Base-by-base conservation (phyloP, 805 yeast species). In the Yarrowia phangngaensis region DNA sequence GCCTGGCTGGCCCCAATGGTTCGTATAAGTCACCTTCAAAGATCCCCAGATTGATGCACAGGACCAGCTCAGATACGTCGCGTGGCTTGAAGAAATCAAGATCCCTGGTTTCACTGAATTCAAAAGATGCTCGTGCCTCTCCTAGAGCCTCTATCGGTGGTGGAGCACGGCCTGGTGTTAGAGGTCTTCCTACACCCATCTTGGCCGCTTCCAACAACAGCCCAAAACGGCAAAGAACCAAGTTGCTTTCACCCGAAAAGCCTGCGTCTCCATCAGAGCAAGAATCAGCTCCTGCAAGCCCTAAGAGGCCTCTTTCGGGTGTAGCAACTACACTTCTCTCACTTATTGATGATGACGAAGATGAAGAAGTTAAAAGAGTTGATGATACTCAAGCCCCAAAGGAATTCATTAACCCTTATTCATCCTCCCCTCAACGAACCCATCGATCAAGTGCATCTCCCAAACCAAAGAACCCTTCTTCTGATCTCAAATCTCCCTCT, bases 381-480 rank as follows among this genome's bases (percentile, higher is more conserved):
- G 12, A 1, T 13, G 35, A 19, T 8, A 2, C 26, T 8, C 6
- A n/a, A 2, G n/a, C 35, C 4, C 6, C 28, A 15, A 41, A 29
- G 35, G 35, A 30, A 26, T 32, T 45, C 8, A 11, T 45, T 13
- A 45, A 45, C 26, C 50, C 50, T 9, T 45, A 45, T 27, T 38
- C 40, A 2, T 9, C 30, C 3, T 29, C 48, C 11, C 48, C 48
- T 4, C 27, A 29, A 23, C 48, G 48, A 11, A 26, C 34, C 16
- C 19, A 41, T 6, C 28, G 35, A 12, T 30, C 33, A 4, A 6
- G 20, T 1, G 35, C 48, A 3, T 29, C 48, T 3, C 34, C 34
- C 29, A 28, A 41, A 29, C 28, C 28, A 28, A 40, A 28, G 14
- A 15, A 24, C 9, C 14, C 20, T 11, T 6, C 30, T 8, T 29